A percentile compares a stretch with the other conserved stretches of the same genome.
These are phyloP conservation scores for Monosporascus sp. DNA, from an alignment of 2,329 filamentous ascomycete genomes.

Conservation along the genomic window DNA sequence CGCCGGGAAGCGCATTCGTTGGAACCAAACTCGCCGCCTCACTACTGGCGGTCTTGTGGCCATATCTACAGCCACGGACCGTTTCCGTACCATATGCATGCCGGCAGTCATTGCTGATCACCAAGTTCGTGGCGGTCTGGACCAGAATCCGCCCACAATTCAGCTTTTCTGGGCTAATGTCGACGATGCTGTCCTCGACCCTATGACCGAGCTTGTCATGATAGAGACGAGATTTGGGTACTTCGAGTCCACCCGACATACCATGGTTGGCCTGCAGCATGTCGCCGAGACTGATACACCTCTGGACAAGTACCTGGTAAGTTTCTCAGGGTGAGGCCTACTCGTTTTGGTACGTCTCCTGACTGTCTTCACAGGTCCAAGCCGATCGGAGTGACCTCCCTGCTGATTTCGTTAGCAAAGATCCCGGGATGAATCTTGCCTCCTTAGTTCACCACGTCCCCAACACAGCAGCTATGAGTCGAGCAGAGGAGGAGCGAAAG, in stretches of 20 bases:
- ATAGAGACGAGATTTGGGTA: slow-evolving; percentile 70
- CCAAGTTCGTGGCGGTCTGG: slow-evolving; percentile 53
- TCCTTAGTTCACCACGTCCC: slow-evolving; percentile 27
- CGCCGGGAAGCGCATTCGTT: slow-evolving; percentile 62
- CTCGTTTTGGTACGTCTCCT: not conserved
- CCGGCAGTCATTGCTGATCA: slow-evolving; percentile 70
- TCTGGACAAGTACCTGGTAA: slow-evolving; percentile 54
- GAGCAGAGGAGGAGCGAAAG: slow-evolving; percentile 5
- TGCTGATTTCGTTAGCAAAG: slow-evolving; percentile 27
- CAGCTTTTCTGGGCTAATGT: slow-evolving; percentile 67
- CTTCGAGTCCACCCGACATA: slow-evolving; percentile 72
- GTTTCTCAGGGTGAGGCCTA: not conserved
- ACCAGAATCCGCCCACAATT: slow-evolving; percentile 63
- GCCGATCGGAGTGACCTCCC: slow-evolving; percentile 30
- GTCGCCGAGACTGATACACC: slow-evolving; percentile 46
- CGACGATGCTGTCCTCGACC: slow-evolving; percentile 61
- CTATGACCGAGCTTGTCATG: slow-evolving; percentile 69
- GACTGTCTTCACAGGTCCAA: slow-evolving; percentile 24
- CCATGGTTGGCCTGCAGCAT: slow-evolving; percentile 66
- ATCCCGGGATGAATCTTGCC: slow-evolving; percentile 28
- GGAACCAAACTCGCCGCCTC: slow-evolving; percentile 50
- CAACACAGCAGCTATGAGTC: slow-evolving; percentile 5
- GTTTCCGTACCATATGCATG: slow-evolving; percentile 60
- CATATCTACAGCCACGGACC: slow-evolving; percentile 49
- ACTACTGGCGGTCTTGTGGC: slow-evolving; percentile 49